Conservation (phyloP, 805 yeast genomes). For the Wickerhamomyces hampshirensis region DNA sequence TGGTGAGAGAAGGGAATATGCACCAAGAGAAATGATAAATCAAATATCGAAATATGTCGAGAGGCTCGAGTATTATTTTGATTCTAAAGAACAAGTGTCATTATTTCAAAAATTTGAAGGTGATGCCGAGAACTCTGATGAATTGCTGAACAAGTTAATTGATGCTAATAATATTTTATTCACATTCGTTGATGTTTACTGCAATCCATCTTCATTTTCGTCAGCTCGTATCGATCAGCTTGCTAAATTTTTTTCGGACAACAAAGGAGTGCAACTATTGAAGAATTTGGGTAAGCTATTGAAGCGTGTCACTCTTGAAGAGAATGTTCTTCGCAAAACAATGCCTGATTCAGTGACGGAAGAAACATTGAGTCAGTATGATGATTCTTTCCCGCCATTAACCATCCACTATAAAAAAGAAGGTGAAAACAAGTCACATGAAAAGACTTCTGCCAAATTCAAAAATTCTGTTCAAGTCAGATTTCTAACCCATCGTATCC, state of each 20-base stretch:
- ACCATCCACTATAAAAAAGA: conserved; percentile 38
- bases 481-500: conserved; percentile 44
- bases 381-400: conserved; percentile 34
- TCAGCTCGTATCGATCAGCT: conserved; percentile 30
- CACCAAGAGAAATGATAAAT: conserved; percentile 30
- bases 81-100: conserved; percentile 19
- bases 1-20: conserved; percentile 49
- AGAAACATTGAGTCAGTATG: conserved; percentile 32
- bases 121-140: conserved; percentile 16
- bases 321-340: conserved; percentile 41
- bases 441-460: conserved; percentile 50
- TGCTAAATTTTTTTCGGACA: conserved; percentile 36
- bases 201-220: conserved; percentile 48
- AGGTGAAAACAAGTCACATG: conserved; percentile 29
- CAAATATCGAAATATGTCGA: conserved; percentile 29
- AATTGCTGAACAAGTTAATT: conserved; percentile 28
- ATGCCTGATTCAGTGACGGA: conserved; percentile 45
- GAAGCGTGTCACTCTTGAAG: conserved; percentile 52
- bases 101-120: conserved; percentile 22
- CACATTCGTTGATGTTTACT: conserved; percentile 50
- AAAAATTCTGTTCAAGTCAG: conserved; percentile 60
- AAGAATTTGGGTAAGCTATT: conserved; percentile 41
- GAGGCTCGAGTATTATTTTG: conserved; percentile 24
- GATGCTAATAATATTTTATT: conserved; percentile 40
- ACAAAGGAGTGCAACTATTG: conserved; percentile 37